Evolutionary conservation across 768 basidiomycete genomes (phyloP).

Genomic region (Phlegmacium glaucopus): DNA sequence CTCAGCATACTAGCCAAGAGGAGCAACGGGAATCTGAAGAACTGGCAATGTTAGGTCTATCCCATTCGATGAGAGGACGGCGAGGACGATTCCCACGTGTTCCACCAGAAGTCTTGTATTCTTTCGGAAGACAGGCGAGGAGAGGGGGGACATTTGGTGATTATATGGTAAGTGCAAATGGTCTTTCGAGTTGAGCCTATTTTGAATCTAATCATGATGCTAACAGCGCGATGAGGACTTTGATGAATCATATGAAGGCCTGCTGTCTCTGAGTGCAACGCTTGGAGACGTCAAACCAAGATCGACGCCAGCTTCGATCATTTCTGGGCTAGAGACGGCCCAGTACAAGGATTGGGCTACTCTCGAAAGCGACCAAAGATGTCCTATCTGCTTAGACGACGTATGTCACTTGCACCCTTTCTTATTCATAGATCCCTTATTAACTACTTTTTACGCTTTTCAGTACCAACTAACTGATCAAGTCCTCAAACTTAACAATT

Average conservation of each 20-base stretch:
- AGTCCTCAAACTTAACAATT: constrained; percentile 64
- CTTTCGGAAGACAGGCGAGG: constrained; percentile 3
- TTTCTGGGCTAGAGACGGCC: constrained; percentile 56
- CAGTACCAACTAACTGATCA: constrained; percentile 65
- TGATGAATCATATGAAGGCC: constrained; percentile 70
- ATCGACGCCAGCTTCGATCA: constrained; percentile 57
- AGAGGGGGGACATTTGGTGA: constrained; percentile 32
- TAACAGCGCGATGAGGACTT: constrained; percentile 71
- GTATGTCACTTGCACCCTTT: constrained; percentile 38
- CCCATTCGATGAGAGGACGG: not conserved
- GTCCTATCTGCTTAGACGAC: constrained; percentile 85
- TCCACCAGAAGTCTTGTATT: not conserved
- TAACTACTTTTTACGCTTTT: not conserved
- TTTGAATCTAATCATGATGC: not conserved
- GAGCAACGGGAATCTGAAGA: not conserved
- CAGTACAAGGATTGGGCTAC: constrained; percentile 68
- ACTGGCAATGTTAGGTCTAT: not conserved
- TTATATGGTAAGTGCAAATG: constrained; percentile 21
- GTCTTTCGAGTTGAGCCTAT: not conserved
- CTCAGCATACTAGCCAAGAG: not conserved
- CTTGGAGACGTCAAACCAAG: constrained; percentile 70
- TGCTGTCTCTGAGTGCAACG: constrained; percentile 53
- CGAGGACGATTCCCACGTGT: constrained; percentile 1
- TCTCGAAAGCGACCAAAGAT: constrained; percentile 64
- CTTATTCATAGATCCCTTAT: constrained; percentile 5